phyloP scores from a whole-genome alignment of 805 yeast genomes.

The Zygosaccharomyces lentus region DNA sequence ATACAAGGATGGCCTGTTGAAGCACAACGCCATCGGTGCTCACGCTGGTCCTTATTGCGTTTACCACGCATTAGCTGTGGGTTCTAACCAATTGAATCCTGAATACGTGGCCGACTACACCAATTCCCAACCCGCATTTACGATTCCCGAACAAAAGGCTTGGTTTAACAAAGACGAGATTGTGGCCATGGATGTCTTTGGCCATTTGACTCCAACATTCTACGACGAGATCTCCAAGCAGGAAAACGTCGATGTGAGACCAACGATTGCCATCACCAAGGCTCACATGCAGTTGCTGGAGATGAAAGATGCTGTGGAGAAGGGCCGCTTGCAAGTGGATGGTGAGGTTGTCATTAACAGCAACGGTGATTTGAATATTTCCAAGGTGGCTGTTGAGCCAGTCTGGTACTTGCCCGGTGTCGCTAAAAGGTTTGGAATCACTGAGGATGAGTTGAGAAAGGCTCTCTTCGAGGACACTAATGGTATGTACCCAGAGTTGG shows the following conservation, averaged over 20 bases:
- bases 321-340: constrained; percentile 53
- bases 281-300: constrained; percentile 61
- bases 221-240: constrained; percentile 42
- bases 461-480: constrained; percentile 65
- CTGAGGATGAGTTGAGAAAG: constrained; percentile 52
- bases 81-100: constrained; percentile 51
- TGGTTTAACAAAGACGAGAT: constrained; percentile 56
- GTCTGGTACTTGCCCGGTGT: constrained; percentile 70
- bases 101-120: constrained; percentile 56
- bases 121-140: constrained; percentile 58
- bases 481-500: constrained; percentile 65
- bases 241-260: constrained; percentile 54
- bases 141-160: constrained; percentile 49
- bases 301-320: constrained; percentile 50
- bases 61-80: constrained; percentile 63
- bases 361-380: constrained; percentile 57
- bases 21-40: constrained; percentile 62
- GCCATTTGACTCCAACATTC: constrained; percentile 61
- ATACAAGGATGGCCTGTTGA: constrained; percentile 43
- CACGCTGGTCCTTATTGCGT: constrained; percentile 61
- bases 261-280: constrained; percentile 63
- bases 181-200: constrained; percentile 63
- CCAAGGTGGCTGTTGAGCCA: constrained; percentile 65
- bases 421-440: constrained; percentile 56
- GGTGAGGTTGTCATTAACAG: constrained; percentile 56